These are phyloP conservation scores for Patellifolia procumbens DNA, from an alignment of 179 eudicot genomes.

Conservation along the genomic window DNA sequence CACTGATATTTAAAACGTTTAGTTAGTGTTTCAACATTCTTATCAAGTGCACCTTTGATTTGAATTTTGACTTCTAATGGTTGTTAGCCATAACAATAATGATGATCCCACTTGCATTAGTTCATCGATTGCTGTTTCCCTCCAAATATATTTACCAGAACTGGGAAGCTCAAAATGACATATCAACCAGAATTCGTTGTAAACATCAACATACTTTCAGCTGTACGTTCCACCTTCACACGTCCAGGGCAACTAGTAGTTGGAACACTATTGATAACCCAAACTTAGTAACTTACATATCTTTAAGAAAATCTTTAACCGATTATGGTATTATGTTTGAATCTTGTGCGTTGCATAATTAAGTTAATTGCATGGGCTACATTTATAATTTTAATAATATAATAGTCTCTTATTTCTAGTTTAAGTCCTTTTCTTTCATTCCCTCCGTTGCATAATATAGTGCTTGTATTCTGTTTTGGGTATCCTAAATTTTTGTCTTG, in stretches of 20 bases:
- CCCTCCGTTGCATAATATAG: no score
- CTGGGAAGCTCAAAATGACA: constrained; percentile 17
- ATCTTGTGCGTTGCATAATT: no score
- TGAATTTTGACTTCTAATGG: background rate
- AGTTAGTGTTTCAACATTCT: background rate
- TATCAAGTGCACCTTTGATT: background rate
- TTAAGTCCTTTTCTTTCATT: no score
- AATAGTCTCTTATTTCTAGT: no score
- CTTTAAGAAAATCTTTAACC: no score
- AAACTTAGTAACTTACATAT: no score
- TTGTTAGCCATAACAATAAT: constrained; percentile 24
- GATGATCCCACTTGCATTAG: constrained; percentile 10
- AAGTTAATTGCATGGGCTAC: no score
- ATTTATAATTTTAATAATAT: no score
- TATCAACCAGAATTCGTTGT: constrained; percentile 18
- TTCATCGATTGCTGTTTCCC: constrained; percentile 20
- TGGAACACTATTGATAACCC: background rate
- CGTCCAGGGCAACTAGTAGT: background rate
- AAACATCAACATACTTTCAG: background rate
- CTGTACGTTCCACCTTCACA: background rate
- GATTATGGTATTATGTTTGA: no score
- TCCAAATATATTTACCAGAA: constrained; percentile 13
- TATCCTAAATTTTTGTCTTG: no score
- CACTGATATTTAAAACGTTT: background rate
- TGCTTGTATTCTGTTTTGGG: no score